Evolutionary conservation across 148 eudicot genomes (phyloP).

Genomic region (Dysphania ambrosioides): DNA sequence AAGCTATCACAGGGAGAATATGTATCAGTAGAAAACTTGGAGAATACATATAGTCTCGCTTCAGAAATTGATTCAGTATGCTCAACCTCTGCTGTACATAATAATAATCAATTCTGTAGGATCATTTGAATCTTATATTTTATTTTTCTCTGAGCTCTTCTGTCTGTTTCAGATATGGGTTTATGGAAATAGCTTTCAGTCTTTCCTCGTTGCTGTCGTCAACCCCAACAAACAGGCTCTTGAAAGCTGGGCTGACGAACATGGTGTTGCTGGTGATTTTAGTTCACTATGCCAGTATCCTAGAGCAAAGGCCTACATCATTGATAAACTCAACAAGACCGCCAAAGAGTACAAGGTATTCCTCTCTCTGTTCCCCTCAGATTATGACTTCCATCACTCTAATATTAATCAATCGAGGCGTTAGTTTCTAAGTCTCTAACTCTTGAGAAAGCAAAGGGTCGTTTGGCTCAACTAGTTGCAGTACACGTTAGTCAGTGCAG

Average conservation of each 20-base stretch:
- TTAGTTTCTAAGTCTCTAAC: no score
- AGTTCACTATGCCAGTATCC: conserved; percentile 54
- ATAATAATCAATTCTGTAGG: not conserved
- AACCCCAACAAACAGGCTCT: conserved; percentile 65
- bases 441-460: no score
- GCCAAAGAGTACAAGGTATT: conserved; percentile 78
- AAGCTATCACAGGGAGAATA: conserved; percentile 99
- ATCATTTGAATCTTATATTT: not conserved
- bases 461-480: no score
- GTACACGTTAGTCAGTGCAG: no score
- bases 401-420: no score
- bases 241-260: conserved; percentile 65
- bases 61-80: conserved; percentile 65
- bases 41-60: conserved; percentile 59
- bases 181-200: conserved; percentile 87
- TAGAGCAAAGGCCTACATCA: conserved; percentile 52
- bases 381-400: no score
- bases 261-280: conserved; percentile 52
- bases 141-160: not conserved
- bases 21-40: conserved; percentile 86
- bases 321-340: conserved; percentile 52
- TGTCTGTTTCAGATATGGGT: conserved; percentile 66
- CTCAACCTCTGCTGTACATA: not conserved
- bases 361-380: not conserved
- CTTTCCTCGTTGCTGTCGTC: conserved; percentile 76